These are phyloP conservation scores for Pisolithus tinctorius DNA, from an alignment of 768 basidiomycete species.

Conservation along the genomic window DNA sequence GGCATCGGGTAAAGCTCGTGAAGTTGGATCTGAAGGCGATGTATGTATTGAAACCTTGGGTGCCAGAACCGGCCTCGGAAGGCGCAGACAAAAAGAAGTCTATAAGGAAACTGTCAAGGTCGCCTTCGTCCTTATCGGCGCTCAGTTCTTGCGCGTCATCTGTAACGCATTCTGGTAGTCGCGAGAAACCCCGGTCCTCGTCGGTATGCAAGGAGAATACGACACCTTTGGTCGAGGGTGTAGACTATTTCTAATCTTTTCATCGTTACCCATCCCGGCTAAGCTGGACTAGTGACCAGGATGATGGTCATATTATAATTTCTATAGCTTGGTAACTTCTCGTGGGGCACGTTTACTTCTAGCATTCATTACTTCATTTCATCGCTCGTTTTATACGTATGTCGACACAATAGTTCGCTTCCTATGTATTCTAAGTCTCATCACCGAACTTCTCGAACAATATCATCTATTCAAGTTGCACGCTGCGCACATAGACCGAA, in stretches of 20 bases:
- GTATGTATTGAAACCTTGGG: neutral
- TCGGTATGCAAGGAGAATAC: neutral
- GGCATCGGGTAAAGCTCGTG: neutral
- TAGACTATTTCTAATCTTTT: slow-evolving; percentile 31
- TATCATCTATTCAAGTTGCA: too few species aligned
- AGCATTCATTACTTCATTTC: too few species aligned
- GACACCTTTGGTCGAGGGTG: slow-evolving; percentile 21
- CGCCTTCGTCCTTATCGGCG: slow-evolving; percentile 2
- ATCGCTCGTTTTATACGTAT: too few species aligned
- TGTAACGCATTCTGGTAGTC: neutral
- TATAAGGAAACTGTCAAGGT: neutral
- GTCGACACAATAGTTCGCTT: too few species aligned
- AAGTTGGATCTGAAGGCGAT: neutral
- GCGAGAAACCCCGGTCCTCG: slow-evolving; percentile 1
- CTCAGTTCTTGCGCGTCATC: neutral
- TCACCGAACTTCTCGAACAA: too few species aligned
- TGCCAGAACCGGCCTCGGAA: neutral
- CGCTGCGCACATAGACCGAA: too few species aligned
- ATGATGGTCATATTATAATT: too few species aligned
- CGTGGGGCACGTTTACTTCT: too few species aligned
- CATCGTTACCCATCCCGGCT: neutral
- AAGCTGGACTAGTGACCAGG: too few species aligned
- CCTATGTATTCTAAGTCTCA: too few species aligned
- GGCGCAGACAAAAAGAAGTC: neutral
- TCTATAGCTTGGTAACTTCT: too few species aligned